These are phyloP conservation scores for Micromonas pusilla DNA, from an alignment of 139 green algal species.

Conservation along the genomic window DNA sequence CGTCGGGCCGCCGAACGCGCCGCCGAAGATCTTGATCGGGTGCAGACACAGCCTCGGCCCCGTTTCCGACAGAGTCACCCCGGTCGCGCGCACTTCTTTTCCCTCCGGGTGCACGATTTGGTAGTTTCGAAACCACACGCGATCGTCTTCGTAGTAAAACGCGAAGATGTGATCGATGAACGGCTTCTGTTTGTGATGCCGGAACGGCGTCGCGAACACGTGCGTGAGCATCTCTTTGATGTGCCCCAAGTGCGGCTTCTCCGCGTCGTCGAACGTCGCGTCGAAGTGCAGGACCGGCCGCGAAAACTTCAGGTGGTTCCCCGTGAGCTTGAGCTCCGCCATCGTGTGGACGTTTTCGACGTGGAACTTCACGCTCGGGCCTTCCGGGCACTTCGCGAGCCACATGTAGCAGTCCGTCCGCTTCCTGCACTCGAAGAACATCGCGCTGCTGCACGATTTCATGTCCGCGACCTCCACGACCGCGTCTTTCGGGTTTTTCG, in stretches of 20 bases:
- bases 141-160: slow-evolving; percentile 77
- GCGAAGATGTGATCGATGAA: slow-evolving; percentile 94
- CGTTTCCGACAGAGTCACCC: slow-evolving; percentile 51
- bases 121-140: slow-evolving; percentile 97
- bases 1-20: slow-evolving; percentile 73
- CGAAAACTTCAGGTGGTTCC: slow-evolving; percentile 94
- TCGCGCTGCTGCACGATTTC: slow-evolving; percentile 73
- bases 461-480: slow-evolving; percentile 95
- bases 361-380: slow-evolving; percentile 92
- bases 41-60: slow-evolving; percentile 84
- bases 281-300: slow-evolving; percentile 72
- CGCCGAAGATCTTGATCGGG: slow-evolving; percentile 82
- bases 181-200: slow-evolving; percentile 86
- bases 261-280: slow-evolving; percentile 65
- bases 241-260: slow-evolving; percentile 19
- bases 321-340: slow-evolving; percentile 91
- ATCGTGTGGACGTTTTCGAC: slow-evolving; percentile 95
- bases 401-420: slow-evolving; percentile 95
- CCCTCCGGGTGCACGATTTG: slow-evolving; percentile 51
- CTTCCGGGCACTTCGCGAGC: slow-evolving; percentile 78
- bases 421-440: slow-evolving; percentile 92
- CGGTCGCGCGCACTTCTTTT: slow-evolving; percentile 23
- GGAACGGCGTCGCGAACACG: slow-evolving; percentile 76
- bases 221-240: slow-evolving; percentile 49
- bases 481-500: slow-evolving; percentile 63